A percentile compares a stretch with the other conserved stretches of the same genome.
Conservation (phyloP, 208 protist genomes). For the Trypanosoma conorhini region DNA sequence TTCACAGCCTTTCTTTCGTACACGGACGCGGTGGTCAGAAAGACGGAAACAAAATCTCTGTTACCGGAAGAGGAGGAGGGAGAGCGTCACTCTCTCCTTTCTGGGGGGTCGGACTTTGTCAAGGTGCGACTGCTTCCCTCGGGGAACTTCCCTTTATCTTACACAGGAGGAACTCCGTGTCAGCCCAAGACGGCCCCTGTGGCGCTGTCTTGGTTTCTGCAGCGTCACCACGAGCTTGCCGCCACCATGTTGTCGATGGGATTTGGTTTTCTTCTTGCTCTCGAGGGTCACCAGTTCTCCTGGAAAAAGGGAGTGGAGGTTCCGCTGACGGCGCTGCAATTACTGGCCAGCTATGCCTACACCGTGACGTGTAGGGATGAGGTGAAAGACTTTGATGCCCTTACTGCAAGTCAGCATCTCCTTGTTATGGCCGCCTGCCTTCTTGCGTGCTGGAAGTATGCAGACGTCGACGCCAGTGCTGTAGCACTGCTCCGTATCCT, state of each 20-base stretch:
- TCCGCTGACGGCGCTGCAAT: constrained; percentile 32
- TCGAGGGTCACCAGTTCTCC: neutral
- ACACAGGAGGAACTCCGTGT: neutral
- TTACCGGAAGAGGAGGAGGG: neutral
- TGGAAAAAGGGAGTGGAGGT: constrained; percentile 32
- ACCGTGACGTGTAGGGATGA: constrained; percentile 8
- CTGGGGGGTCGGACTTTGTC: constrained; percentile 7
- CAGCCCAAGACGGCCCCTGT: neutral
- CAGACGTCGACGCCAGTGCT: constrained; percentile 36
- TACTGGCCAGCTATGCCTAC: constrained; percentile 27
- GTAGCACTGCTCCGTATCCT: constrained; percentile 17
- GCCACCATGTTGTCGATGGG: constrained; percentile 26
- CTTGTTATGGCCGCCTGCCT: constrained; percentile 39
- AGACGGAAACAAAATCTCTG: neutral
- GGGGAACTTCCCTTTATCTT: neutral
- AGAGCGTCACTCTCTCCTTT: neutral
- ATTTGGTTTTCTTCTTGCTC: constrained; percentile 23
- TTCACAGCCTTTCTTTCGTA: constrained; percentile 17
- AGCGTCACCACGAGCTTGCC: constrained; percentile 20
- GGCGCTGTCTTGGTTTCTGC: constrained; percentile 26
- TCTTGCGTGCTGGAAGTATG: constrained; percentile 37
- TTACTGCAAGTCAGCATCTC: constrained; percentile 26
- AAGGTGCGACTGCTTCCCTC: constrained; percentile 12
- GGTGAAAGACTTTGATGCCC: constrained; percentile 9
- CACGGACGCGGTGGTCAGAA: constrained; percentile 12